A percentile compares a stretch with the other conserved stretches of the same genome.
Evolutionary conservation across 225 moss, liverwort and hornwort species (phyloP).

Genomic region (Physcomitrellopsis africana): DNA sequence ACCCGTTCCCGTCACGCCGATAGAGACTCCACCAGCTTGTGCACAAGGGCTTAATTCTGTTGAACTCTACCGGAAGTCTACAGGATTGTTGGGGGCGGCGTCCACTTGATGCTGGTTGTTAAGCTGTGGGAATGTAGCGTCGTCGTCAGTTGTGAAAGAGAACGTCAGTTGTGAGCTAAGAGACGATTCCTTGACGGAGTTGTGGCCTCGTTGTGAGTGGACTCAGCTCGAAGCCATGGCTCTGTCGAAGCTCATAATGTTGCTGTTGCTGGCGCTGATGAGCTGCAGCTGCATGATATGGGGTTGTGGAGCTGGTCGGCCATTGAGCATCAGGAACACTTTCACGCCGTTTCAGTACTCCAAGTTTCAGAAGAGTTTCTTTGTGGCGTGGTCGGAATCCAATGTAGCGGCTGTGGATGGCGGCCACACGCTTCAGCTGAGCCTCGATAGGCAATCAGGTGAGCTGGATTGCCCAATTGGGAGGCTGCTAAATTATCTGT

Average conservation of each 20-base stretch:
- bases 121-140: not conserved
- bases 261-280: constrained; percentile 36
- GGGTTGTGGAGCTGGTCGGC: constrained; percentile 30
- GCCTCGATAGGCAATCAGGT: constrained; percentile 51
- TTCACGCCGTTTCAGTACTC: constrained; percentile 57
- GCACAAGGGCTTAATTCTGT: constrained; percentile 30
- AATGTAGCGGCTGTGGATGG: constrained; percentile 64
- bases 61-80: constrained; percentile 43
- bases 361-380: constrained; percentile 56
- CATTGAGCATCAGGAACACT: constrained; percentile 33
- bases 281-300: constrained; percentile 18
- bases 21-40: constrained; percentile 28
- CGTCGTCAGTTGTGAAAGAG: constrained; percentile 34
- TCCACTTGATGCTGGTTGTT: constrained; percentile 13
- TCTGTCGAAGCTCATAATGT: constrained; percentile 25
- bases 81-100: constrained; percentile 35
- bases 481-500: not conserved
- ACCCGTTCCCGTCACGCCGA: constrained; percentile 39
- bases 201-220: constrained; percentile 27
- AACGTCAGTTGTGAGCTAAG: not conserved
- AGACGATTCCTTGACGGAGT: constrained; percentile 47
- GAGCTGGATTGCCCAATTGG: constrained; percentile 2
- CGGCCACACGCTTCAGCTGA: constrained; percentile 59
- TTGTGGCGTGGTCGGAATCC: constrained; percentile 59
- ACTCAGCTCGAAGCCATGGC: constrained; percentile 27